These are phyloP conservation scores for Poronia punctata DNA, from an alignment of 495 filamentous ascomycete species.

Conservation along the genomic window DNA sequence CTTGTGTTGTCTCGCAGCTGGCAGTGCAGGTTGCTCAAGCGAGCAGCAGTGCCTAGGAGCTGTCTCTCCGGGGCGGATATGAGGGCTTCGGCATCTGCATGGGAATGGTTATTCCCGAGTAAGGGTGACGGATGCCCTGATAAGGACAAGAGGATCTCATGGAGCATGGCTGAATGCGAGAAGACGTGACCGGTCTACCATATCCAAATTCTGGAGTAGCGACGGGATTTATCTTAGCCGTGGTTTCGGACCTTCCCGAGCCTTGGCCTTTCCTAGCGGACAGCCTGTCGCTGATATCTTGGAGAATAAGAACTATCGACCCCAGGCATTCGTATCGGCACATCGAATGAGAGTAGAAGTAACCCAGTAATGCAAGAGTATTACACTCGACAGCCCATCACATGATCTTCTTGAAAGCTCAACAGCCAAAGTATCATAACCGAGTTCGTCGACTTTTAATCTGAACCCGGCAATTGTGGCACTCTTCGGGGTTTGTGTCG, in stretches of 20 bases:
- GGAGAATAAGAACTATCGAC: slow-evolving; percentile 38
- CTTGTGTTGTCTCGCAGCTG: slow-evolving; percentile 56
- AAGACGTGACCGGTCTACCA: no score
- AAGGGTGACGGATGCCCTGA: slow-evolving; percentile 88
- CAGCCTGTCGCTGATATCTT: slow-evolving; percentile 32
- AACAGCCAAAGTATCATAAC: no score
- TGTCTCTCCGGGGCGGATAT: slow-evolving; percentile 74
- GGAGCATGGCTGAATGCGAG: slow-evolving; percentile 61
- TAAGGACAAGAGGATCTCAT: slow-evolving; percentile 92
- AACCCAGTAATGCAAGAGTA: not conserved
- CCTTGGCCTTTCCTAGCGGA: slow-evolving; percentile 24
- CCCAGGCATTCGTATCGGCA: slow-evolving; percentile 46
- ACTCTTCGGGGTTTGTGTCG: no score
- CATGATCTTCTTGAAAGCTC: no score
- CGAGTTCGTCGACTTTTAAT: no score
- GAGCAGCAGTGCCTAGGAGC: slow-evolving; percentile 67
- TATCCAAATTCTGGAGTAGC: no score
- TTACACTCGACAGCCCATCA: no score
- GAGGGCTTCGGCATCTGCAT: slow-evolving; percentile 29
- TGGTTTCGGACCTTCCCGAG: slow-evolving; percentile 21
- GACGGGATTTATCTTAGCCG: not conserved
- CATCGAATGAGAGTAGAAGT: no score
- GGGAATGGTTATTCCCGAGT: slow-evolving; percentile 46
- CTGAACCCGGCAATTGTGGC: no score
- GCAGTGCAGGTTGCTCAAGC: slow-evolving; percentile 69